Evolutionary conservation across 2,329 filamentous ascomycete species (phyloP), one percentile per base, ranked within the genome.

Genomic region (Diaporthe sp.): DNA sequence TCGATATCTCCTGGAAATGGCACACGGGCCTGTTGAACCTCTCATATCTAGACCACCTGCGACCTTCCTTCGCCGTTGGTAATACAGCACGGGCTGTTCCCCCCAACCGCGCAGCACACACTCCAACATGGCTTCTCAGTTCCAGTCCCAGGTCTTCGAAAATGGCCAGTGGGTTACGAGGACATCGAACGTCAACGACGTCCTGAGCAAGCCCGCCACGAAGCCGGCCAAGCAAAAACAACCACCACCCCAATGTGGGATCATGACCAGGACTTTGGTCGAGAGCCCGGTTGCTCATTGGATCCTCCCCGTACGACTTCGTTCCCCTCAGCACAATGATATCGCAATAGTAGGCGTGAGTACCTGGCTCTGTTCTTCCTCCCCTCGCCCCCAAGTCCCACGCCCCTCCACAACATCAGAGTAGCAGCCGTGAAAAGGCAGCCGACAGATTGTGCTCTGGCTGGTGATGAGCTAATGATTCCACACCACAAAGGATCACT

Each of bases 331-430:
- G 58, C 88, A 92, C 76, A 95, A 97, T 79, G 96, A 98, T 85
- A 91, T 98, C 78, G 93, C 96, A 51, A 95, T 98, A 79, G 89
- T 99, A 75, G 94, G 95, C 72, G 92, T 94, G 87, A 84, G 91
- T 88, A 42, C 31, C 37, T 31, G 31, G 10, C 9, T 37, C 25
- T 57, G 31, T 57, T 49, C 46, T 28, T 9, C 37, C 19, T 53
- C 9, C 44, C 55, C 44, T n/a, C 25, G 34, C 28, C 58, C 58
- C 44, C 22, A 46, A 28, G 60, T 39, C 22, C 60, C 31, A 46
- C 44, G 75, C 57, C 68, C 67, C 39, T 58, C 25, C 22, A 58
- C 62, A 70, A 34, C 62, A 46, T 39, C 73, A 55, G 55, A 61
- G 22, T 70, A 58, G 39, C 31, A 61, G 34, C 31, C 13, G 25